Base-by-base conservation (phyloP, 441 rosid species). In the Jatropha podagrica region DNA sequence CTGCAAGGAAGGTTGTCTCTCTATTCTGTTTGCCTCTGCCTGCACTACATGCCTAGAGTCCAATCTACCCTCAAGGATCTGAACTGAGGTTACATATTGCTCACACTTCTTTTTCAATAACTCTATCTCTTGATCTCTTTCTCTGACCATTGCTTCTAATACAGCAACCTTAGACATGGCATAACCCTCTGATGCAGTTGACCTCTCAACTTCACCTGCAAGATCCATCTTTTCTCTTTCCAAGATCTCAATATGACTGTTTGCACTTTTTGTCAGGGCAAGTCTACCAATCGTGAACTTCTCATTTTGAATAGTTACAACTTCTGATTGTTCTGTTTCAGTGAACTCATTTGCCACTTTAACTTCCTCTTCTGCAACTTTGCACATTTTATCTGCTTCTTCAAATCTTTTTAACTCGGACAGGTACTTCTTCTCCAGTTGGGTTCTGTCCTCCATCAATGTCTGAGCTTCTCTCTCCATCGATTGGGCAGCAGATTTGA, bases 111-210 rank as follows among this genome's bases (percentile, higher is more conserved):
- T 68, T 77, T 90, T 88, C 86, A 90, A 54, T 14, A 88, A 85
- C 78, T 86, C 94, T 27, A 92, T 90, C 84, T 92, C 95, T 82
- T 86, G 82, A 84, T 92, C 97, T 79, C 92, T 85, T 78, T 92
- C 95, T 80, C 86, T 92, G 17, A 94, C 93, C 82, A 91, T 86
- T 23, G 84, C 92, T 85, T 92, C 97, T 52, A 94, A 82, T 65
- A 83, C 76, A 63, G 88, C 70, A 9, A 91, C 87, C 80, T 90
- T 91, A 17, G 92, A 85, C 70, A 74, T 81, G 56, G 95, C 91
- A 26, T 86, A 88, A 79, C 73, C 81, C 78, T 87, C 92, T 69
- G 91, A 91, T 4, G 79, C 72, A 7, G 84, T 88, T 32, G 86
- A 79, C 69, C 85, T 88, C 60, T 85, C 80, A 55, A 86, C 37